Base-by-base conservation (phyloP, 1,139 yeast genomes). In the Groenewaldozyma sp. region DNA sequence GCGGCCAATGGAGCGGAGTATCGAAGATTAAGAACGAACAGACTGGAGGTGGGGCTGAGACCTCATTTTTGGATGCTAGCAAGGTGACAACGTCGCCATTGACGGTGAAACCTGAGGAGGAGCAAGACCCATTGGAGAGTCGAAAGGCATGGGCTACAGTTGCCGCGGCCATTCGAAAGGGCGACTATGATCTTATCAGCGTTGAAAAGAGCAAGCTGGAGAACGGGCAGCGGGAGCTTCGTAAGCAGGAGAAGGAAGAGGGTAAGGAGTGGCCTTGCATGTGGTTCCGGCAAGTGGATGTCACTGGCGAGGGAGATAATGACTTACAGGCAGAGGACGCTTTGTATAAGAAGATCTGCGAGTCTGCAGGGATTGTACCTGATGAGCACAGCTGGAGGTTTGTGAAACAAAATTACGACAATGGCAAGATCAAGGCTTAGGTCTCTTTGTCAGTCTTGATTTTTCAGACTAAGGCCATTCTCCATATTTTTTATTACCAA, bases 1-100 rank as follows among this genome's bases (percentile, higher is more conserved):
- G 70, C 37, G 98, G 98, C 34, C 96, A 87, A 65, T 91, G 98
- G 98, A 79, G 93, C 14, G 93, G 81, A 28, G 67, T 69, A 50
- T 80, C 94, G 19, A 60, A 58, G 40, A 68, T 76, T 50, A 59
- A 50, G 49, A 45, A 55, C 44, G 65, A 58, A 45, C 40, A 38
- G 31, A 55, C 57, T 19, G 56, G 56, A 35, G n/a, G n/a, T n/a
- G n/a, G n/a, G n/a, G 62, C 65, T 28, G 72, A 70, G 48, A 68
- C 66, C 34, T 60, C 71, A 38, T 88, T 91, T 58, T 79, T 82
- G 58, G 91, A 86, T 59, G 86, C 94, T 17, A 62, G 62, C 38
- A 64, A 59, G 31, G 55, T 62, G 22, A 61, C 64, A 28, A 73
- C 82, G 4, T 75, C 75, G 45, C 73, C 68, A 34, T 66, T 86